These are phyloP conservation scores for Trichosporon sp. DNA, from an alignment of 1,284 basidiomycete species.

Conservation along the genomic window DNA sequence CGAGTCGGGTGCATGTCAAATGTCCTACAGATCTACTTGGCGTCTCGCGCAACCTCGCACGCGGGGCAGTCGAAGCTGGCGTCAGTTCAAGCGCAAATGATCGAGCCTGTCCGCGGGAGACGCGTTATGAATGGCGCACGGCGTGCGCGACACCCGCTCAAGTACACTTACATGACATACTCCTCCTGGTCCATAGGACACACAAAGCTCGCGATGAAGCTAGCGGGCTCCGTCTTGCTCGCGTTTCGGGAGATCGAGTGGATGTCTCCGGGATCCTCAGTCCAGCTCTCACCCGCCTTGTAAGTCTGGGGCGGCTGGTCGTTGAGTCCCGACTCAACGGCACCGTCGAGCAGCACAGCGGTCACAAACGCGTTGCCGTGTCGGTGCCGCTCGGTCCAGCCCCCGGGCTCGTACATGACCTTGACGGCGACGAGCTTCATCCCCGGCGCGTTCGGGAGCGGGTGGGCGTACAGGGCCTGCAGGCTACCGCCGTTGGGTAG, in stretches of 20 bases:
- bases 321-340: slow-evolving; percentile 17
- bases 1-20: not conserved
- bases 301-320: slow-evolving; percentile 23
- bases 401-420: slow-evolving; percentile 23
- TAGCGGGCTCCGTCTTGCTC: slow-evolving; percentile 21
- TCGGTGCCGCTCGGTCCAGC: slow-evolving; percentile 18
- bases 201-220: slow-evolving; percentile 22
- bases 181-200: slow-evolving; percentile 23
- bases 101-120: too few relatives aligned
- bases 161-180: slow-evolving; percentile 25
- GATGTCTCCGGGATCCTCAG: slow-evolving; percentile 25
- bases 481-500: slow-evolving; percentile 4
- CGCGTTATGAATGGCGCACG: too few relatives aligned
- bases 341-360: slow-evolving; percentile 13
- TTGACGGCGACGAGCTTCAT: slow-evolving; percentile 22
- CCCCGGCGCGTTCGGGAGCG: slow-evolving; percentile 24
- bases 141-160: not conserved
- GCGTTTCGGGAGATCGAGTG: slow-evolving; percentile 22
- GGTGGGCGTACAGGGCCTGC: slow-evolving; percentile 22
- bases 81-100: not conserved
- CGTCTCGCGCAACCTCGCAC: slow-evolving; percentile 19
- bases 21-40: not conserved
- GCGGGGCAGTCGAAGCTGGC: slow-evolving; percentile 22
- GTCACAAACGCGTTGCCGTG: slow-evolving; percentile 26
- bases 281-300: slow-evolving; percentile 20